A percentile compares a stretch with the other conserved stretches of the same genome.
Evolutionary conservation across 305 asterid species (phyloP).

Genomic region (Caryopteris hybrid): DNA sequence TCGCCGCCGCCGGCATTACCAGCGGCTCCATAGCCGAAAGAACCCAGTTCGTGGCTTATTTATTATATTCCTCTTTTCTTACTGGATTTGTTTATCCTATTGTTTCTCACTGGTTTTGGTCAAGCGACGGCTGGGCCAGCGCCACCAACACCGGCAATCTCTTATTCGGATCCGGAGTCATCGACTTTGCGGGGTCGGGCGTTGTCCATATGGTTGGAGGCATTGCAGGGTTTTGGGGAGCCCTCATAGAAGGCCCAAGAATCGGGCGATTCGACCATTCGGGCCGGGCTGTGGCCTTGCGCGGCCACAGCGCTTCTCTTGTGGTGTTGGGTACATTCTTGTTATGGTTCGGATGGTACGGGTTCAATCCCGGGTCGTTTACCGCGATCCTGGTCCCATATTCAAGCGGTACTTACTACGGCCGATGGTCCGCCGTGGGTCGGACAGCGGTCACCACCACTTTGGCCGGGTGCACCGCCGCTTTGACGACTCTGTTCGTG

Average conservation of each 20-base stretch:
- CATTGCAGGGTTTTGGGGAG: constrained; percentile 41
- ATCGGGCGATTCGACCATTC: constrained; percentile 40
- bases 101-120: constrained; percentile 61
- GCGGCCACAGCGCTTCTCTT: constrained; percentile 48
- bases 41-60: constrained; percentile 48
- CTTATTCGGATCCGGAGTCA: constrained; percentile 47
- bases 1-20: constrained; percentile 56
- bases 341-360: constrained; percentile 56
- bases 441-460: constrained; percentile 57
- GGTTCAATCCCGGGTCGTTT: constrained; percentile 56
- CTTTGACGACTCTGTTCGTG: constrained; percentile 44
- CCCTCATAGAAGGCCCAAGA: constrained; percentile 49
- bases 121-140: constrained; percentile 51
- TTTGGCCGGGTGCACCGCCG: constrained; percentile 51
- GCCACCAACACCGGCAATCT: constrained; percentile 21
- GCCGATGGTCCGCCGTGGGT: constrained; percentile 62
- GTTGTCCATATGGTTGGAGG: constrained; percentile 60
- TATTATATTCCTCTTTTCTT: constrained; percentile 42
- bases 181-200: constrained; percentile 57
- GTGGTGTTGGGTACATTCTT: constrained; percentile 46
- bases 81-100: constrained; percentile 54
- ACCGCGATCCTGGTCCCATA: constrained; percentile 25
- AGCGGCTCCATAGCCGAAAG: constrained; percentile 56
- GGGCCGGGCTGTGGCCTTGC: constrained; percentile 30
- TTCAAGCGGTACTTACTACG: constrained; percentile 29